Evolutionary conservation across 208 protist genomes (phyloP).

Genomic region (Acanthamoeba divionensis): DNA sequence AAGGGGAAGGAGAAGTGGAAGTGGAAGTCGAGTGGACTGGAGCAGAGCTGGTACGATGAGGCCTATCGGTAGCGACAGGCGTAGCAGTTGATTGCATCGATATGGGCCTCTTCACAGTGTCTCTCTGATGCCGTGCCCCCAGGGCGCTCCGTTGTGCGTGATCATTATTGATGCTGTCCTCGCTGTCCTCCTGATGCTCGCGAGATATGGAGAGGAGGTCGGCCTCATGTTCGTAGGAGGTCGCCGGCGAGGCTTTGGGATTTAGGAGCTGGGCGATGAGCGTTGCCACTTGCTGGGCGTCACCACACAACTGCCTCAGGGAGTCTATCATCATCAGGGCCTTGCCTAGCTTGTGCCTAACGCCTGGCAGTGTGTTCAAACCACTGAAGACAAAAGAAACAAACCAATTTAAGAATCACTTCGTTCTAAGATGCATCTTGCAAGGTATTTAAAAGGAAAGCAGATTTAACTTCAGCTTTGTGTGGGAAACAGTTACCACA

Average conservation of each 20-base stretch:
- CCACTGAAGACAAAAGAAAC: background rate
- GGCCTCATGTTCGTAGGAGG: background rate
- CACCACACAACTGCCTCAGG: slow-evolving; percentile 17
- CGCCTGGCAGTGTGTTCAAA: slow-evolving; percentile 2
- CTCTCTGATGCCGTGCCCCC: no score
- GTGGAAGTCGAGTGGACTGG: no score
- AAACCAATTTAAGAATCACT: background rate
- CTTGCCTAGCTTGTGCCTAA: slow-evolving; percentile 4
- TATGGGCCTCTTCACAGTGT: no score
- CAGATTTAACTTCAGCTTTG: background rate
- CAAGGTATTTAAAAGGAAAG: background rate
- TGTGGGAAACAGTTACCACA: background rate
- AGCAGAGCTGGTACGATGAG: no score
- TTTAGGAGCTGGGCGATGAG: slow-evolving; percentile 17
- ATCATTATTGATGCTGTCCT: no score
- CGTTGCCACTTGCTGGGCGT: background rate
- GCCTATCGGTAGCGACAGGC: no score
- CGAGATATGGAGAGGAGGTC: no score
- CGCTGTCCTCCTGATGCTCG: no score
- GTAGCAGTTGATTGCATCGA: no score
- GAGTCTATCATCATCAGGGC: slow-evolving; percentile 13
- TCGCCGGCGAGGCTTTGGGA: background rate
- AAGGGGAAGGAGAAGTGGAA: no score
- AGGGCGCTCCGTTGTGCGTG: no score
- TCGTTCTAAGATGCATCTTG: no score